A percentile compares a stretch with the other conserved stretches of the same genome.
These are phyloP conservation scores for Alternaria sp. DNA, from an alignment of 2,329 filamentous ascomycete species.

Conservation along the genomic window DNA sequence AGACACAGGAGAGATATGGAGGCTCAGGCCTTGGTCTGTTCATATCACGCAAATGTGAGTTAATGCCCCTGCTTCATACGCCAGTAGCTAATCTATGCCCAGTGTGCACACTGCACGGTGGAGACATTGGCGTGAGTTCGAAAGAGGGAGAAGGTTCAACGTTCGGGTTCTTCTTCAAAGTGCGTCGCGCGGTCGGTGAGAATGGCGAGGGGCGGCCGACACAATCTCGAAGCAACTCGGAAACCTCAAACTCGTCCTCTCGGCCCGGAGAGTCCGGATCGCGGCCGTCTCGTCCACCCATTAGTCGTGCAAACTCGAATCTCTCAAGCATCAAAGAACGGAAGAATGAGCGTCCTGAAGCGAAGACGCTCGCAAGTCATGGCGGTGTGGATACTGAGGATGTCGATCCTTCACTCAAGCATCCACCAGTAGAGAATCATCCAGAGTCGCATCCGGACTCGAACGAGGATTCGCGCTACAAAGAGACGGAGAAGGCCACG, in stretches of 20 bases:
- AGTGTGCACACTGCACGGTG: constrained; percentile 48
- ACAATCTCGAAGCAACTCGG: constrained; percentile 32
- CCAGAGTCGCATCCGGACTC: constrained; percentile 36
- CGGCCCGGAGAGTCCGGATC: constrained; percentile 16
- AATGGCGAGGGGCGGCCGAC: constrained; percentile 35
- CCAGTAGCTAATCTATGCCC: background rate
- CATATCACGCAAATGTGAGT: constrained; percentile 46
- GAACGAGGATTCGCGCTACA: constrained; percentile 26
- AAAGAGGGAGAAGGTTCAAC: constrained; percentile 46
- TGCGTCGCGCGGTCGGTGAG: constrained; percentile 31
- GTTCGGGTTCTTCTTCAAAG: constrained; percentile 48
- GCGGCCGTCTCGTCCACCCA: constrained; percentile 28
- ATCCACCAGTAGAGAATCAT: constrained; percentile 42
- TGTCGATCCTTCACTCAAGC: constrained; percentile 32
- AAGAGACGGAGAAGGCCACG: constrained; percentile 28
- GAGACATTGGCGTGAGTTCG: constrained; percentile 46
- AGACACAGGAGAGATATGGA: constrained; percentile 52
- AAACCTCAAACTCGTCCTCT: constrained; percentile 13
- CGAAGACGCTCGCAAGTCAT: constrained; percentile 12
- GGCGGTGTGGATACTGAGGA: constrained; percentile 16
- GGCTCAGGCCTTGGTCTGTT: constrained; percentile 48
- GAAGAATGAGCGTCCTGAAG: constrained; percentile 19
- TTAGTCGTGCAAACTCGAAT: constrained; percentile 36
- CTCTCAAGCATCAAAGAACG: constrained; percentile 34
- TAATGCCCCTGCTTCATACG: too few relatives aligned